Evolutionary conservation across 2,329 filamentous ascomycete genomes (phyloP).

Genomic region (Scedosporium dehoogii): DNA sequence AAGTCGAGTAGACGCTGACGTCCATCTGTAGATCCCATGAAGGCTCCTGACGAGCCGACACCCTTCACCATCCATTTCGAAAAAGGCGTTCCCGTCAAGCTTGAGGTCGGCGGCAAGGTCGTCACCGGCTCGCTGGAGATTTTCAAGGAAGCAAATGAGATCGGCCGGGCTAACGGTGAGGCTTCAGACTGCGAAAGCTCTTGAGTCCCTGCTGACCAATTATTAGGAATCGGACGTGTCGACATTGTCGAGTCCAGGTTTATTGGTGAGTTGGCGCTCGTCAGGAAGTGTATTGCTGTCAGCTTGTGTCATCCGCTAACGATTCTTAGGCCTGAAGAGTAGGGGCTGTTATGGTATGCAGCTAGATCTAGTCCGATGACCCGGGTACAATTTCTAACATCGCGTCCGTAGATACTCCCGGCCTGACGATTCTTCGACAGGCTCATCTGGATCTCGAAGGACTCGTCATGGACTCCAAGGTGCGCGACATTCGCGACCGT

Average conservation of each 20-base stretch:
- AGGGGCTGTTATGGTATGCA: slow-evolving; percentile 43
- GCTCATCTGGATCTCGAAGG: slow-evolving; percentile 42
- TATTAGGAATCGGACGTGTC: slow-evolving; percentile 45
- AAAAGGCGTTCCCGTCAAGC: slow-evolving; percentile 57
- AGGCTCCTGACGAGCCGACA: slow-evolving; percentile 53
- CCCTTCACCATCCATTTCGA: slow-evolving; percentile 58
- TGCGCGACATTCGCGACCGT: slow-evolving; percentile 42
- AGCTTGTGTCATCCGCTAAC: not conserved
- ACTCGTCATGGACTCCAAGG: slow-evolving; percentile 44
- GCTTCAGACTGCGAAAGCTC: too few species aligned
- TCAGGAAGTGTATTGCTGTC: not conserved
- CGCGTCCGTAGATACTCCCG: slow-evolving; percentile 12
- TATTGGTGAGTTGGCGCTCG: slow-evolving; percentile 13
- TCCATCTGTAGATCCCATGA: slow-evolving; percentile 43
- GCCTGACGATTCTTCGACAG: slow-evolving; percentile 16
- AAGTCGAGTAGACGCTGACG: slow-evolving; percentile 10
- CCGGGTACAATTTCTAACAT: not conserved
- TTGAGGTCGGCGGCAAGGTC: slow-evolving; percentile 38
- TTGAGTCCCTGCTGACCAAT: too few species aligned
- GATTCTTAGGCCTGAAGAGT: slow-evolving; percentile 16
- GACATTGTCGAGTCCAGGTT: slow-evolving; percentile 40
- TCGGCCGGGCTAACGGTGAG: slow-evolving; percentile 51
- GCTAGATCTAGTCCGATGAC: slow-evolving; percentile 16
- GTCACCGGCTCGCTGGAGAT: slow-evolving; percentile 55
- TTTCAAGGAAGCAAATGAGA: slow-evolving; percentile 54